phyloP scores from a whole-genome alignment of 257 asterid genomes.

The Capsicum rhomboideum region DNA sequence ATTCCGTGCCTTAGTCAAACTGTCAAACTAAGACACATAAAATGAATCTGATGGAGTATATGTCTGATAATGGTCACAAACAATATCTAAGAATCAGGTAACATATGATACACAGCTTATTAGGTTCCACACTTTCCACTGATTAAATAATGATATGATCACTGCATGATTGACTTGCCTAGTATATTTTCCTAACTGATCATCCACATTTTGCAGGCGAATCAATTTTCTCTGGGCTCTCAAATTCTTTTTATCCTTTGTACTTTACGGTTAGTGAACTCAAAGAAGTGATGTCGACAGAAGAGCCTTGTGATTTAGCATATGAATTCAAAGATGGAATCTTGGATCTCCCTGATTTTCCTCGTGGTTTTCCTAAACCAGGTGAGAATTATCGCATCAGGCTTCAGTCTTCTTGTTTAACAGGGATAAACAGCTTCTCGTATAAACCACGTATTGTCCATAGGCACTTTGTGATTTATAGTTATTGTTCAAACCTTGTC shows the following conservation, averaged over 20 bases:
- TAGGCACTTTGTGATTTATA: not conserved
- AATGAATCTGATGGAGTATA: not conserved
- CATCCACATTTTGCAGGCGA: constrained; percentile 35
- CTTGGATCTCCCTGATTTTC: constrained; percentile 47
- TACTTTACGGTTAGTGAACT: constrained; percentile 47
- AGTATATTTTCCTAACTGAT: not conserved
- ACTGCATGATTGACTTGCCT: not conserved
- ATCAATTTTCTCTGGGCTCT: constrained; percentile 35
- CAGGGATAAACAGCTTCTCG: not conserved
- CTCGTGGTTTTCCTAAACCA: constrained; percentile 68
- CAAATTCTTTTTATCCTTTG: constrained; percentile 42
- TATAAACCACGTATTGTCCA: not conserved
- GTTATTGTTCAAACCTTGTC: not conserved
- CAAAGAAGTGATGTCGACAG: constrained; percentile 76
- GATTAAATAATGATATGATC: not conserved
- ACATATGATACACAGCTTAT: not conserved
- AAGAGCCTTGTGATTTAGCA: constrained; percentile 84
- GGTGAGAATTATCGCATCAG: constrained; percentile 26
- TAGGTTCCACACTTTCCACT: not conserved
- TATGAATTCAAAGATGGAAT: constrained; percentile 79
- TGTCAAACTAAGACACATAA: not conserved
- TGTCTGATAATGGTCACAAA: not conserved
- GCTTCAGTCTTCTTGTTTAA: not conserved
- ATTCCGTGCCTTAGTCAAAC: not conserved
- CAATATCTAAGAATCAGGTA: not conserved